Conservation (phyloP, 352 stramenopile species). For the Pythium folliculosum region DNA sequence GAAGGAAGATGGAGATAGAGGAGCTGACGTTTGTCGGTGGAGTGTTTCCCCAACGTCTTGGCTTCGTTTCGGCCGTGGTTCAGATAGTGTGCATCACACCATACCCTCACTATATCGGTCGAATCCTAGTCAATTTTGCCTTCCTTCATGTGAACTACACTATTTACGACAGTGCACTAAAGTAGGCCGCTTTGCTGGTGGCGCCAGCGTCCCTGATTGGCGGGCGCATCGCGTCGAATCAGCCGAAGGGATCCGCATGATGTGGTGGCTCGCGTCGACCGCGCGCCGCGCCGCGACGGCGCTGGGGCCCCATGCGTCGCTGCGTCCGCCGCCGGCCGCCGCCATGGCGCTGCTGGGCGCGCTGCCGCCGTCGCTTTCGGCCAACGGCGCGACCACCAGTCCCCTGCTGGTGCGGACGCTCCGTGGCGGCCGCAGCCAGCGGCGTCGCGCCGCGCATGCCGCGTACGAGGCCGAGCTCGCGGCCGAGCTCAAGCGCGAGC, state of each 20-base stretch:
- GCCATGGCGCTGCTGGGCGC: background rate
- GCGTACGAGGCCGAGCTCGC: constrained; percentile 21
- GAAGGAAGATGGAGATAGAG: background rate
- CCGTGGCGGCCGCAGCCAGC: constrained; percentile 12
- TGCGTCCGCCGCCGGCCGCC: too few species aligned
- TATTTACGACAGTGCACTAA: constrained; percentile 11
- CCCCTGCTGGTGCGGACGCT: constrained; percentile 23
- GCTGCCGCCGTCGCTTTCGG: background rate
- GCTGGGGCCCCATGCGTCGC: background rate
- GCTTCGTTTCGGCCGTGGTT: background rate
- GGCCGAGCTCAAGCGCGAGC: constrained; percentile 14
- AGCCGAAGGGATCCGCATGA: constrained; percentile 13
- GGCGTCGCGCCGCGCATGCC: constrained; percentile 9
- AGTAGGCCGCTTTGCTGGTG: constrained; percentile 18
- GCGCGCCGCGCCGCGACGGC: too few species aligned
- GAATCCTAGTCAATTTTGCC: too few species aligned
- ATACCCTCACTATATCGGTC: background rate
- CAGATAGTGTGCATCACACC: constrained; percentile 9
- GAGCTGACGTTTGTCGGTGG: background rate
- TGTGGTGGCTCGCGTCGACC: constrained; percentile 21
- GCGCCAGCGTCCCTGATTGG: constrained; percentile 20
- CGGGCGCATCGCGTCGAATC: constrained; percentile 17
- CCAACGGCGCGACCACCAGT: background rate
- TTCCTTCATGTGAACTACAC: background rate
- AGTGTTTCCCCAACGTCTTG: constrained; percentile 1